Conservation (phyloP, 345 rosid genomes). For the Corchorus capsularis region DNA sequence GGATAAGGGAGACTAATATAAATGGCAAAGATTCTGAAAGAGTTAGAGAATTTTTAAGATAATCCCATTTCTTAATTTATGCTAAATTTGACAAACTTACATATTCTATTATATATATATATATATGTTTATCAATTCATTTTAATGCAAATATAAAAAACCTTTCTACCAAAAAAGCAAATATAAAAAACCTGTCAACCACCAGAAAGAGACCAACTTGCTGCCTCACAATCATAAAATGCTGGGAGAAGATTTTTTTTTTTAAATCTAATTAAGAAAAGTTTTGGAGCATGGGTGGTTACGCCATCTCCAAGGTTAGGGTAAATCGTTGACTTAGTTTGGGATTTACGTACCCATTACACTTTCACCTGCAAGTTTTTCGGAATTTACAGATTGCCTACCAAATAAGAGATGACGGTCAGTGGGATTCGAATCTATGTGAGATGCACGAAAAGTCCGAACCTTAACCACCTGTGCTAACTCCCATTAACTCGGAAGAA, state of each 20-base stretch:
- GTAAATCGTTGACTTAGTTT: too few species aligned
- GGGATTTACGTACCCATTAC: too few species aligned
- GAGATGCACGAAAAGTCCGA: too few species aligned
- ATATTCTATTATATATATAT: too few species aligned
- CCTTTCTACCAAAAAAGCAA: constrained; percentile 6
- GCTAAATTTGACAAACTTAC: not conserved
- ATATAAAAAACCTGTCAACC: constrained; percentile 7
- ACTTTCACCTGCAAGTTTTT: too few species aligned
- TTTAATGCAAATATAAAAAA: constrained; percentile 8
- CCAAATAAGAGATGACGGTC: too few species aligned
- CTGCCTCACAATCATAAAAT: not conserved
- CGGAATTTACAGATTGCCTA: too few species aligned
- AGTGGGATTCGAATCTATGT: too few species aligned
- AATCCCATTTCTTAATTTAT: not conserved
- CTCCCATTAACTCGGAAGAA: not conserved
- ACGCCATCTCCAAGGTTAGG: too few species aligned
- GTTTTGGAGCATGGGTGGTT: too few species aligned
- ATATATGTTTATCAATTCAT: not conserved
- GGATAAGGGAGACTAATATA: not conserved
- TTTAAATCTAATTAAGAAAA: too few species aligned
- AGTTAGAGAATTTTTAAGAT: not conserved
- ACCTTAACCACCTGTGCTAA: too few species aligned
- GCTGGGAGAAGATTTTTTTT: not conserved
- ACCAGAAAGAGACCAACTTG: not conserved
- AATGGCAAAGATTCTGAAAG: not conserved